These are phyloP conservation scores for Mercurialis annua DNA, from an alignment of 345 rosid species.

Conservation along the genomic window DNA sequence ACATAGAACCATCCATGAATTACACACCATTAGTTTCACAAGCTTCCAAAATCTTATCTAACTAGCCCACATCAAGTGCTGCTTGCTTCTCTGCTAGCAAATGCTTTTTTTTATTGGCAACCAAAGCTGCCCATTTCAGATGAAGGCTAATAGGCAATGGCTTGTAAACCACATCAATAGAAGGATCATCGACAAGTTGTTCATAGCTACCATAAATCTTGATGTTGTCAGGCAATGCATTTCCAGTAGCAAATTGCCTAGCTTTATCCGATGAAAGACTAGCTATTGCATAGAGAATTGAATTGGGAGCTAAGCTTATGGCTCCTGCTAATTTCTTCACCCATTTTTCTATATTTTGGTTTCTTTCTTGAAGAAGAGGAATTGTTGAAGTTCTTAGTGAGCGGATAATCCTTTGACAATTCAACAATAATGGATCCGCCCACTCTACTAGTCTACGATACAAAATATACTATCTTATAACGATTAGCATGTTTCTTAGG, in stretches of 20 bases:
- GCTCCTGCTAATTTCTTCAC: constrained; percentile 52
- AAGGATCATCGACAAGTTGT: constrained; percentile 42
- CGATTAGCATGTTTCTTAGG: too few species aligned
- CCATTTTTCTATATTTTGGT: constrained; percentile 21
- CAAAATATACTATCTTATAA: too few species aligned
- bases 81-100: constrained; percentile 64
- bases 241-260: constrained; percentile 37
- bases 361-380: too few species aligned
- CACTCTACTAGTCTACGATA: too few species aligned
- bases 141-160: constrained; percentile 57
- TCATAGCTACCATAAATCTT: constrained; percentile 57
- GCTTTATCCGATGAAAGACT: constrained; percentile 63
- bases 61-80: constrained; percentile 47
- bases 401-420: too few species aligned
- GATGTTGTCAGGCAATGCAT: constrained; percentile 38
- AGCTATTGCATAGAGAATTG: constrained; percentile 46
- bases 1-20: constrained; percentile 76
- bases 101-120: constrained; percentile 58
- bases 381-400: neutral
- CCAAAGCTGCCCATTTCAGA: constrained; percentile 50
- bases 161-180: constrained; percentile 58
- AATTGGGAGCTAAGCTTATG: constrained; percentile 42
- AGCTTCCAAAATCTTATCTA: constrained; percentile 52
- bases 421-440: too few species aligned
- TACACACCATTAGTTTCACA: constrained; percentile 61